Base-by-base conservation (phyloP, 306 rosid genomes). In the Clitoria ternatea region DNA sequence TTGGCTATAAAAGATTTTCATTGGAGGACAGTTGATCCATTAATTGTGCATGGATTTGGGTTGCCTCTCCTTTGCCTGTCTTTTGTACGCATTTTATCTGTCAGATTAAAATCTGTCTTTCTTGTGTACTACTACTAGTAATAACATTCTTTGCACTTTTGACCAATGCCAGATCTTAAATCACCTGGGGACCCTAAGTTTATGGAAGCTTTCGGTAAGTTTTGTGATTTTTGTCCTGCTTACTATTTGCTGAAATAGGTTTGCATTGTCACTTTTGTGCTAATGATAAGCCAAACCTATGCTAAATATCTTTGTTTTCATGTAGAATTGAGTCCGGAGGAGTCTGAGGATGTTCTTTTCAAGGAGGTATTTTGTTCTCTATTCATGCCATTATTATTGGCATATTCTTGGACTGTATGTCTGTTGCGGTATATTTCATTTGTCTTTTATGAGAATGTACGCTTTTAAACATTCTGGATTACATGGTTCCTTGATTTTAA, bases 341-440 rank as follows among this genome's bases (percentile, higher is more conserved):
- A 94, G 78, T 88, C 97, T 32, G 98, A 94, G 65, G 98, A 94
- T 79, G 96, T 94, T 88, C 98, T 94, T 76, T 94, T 94, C 83
- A 94, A 94, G 85, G 94, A 90, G 94, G 96, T 90, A 62, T 65
- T 80, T 9, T 18, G 55, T 79, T 70, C 65, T 45, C 17, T 78
- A 65, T n/a, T 49, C 61, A 26, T 24, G 39, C 70, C 70, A 61
- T 45, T 69, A 69, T 61, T 40, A 32, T 43, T 33, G 19, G 2
- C 15, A 26, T 64, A 53, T 57, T 57, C 60, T 40, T 76, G 54
- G 30, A 30, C 40, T 59, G 71, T 43, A 30, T 61, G 55, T 66
- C 65, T 53, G 14, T 39, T 42, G 59, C 15, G 32, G 20, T 78
- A 23, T 32, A 60, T 45, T 72, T 55, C 53, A 35, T 8, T 54